These are phyloP conservation scores for Opeltia flavorubescens DNA, from an alignment of 495 filamentous ascomycete species.

Conservation along the genomic window DNA sequence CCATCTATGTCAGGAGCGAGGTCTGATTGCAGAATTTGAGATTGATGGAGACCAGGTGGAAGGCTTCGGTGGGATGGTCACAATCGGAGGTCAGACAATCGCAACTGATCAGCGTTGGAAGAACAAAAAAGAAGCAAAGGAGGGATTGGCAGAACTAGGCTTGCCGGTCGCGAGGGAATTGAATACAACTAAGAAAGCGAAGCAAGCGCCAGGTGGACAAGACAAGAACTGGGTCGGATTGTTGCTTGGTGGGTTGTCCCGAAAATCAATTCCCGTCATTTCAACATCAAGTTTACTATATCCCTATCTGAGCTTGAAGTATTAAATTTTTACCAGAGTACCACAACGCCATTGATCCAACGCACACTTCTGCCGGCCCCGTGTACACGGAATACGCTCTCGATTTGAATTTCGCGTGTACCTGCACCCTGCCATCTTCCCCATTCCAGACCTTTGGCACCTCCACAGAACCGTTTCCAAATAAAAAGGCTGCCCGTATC, in stretches of 20 bases:
- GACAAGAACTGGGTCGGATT: conserved; percentile 15
- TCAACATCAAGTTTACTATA: too few relatives aligned
- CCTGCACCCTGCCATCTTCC: conserved; percentile 9
- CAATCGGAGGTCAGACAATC: conserved; percentile 3
- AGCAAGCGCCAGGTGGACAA: neutral
- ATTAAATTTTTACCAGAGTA: conserved; percentile 5
- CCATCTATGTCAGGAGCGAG: conserved; percentile 12
- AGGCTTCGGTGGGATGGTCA: conserved; percentile 10
- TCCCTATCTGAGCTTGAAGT: too few relatives aligned
- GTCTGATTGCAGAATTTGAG: conserved; percentile 8
- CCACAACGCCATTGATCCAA: conserved; percentile 5
- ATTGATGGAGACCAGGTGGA: conserved; percentile 8
- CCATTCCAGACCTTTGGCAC: conserved; percentile 5
- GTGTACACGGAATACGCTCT: conserved; percentile 10
- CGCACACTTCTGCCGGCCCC: neutral
- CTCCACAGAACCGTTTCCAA: conserved; percentile 10
- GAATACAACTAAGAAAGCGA: neutral
- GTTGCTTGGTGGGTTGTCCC: conserved; percentile 8
- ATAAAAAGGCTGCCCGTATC: conserved; percentile 18
- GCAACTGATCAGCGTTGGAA: conserved; percentile 9
- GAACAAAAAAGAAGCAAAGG: conserved; percentile 15
- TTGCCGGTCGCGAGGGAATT: conserved; percentile 6
- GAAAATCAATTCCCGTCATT: neutral
- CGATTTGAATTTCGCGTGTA: conserved; percentile 5
- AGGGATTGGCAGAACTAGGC: conserved; percentile 10